Percentiles rank a stretch among this genome's conserved stretches.
Conservation (phyloP, 2,329 filamentous ascomycete genomes). For the Alternaria solani region DNA sequence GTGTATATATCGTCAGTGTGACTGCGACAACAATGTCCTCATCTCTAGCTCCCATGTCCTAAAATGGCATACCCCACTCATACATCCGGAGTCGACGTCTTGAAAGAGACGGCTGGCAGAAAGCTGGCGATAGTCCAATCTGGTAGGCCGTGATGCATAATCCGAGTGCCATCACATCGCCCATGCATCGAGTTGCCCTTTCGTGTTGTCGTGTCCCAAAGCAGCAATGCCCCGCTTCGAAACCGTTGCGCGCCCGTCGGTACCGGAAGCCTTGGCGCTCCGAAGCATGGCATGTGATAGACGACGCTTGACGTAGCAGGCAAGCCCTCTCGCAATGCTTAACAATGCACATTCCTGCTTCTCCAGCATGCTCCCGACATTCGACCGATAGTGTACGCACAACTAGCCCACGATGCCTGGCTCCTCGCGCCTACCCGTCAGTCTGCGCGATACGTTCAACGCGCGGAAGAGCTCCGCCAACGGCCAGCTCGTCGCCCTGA, state of each 20-base stretch:
- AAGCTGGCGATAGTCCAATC: background rate
- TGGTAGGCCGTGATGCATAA: background rate
- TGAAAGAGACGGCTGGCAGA: too few species aligned
- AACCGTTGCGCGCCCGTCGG: background rate
- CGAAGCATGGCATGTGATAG: conserved; percentile 5
- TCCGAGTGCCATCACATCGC: background rate
- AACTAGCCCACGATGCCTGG: conserved; percentile 53
- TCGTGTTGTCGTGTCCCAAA: background rate
- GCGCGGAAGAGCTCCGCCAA: conserved; percentile 66
- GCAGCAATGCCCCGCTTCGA: background rate
- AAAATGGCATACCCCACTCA: too few species aligned
- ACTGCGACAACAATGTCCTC: too few species aligned
- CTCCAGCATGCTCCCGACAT: background rate
- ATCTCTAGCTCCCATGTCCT: too few species aligned
- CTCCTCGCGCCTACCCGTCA: conserved; percentile 74
- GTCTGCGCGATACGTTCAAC: conserved; percentile 72
- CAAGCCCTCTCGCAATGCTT: conserved; percentile 10
- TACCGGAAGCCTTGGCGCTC: conserved; percentile 9
- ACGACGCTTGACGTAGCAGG: conserved; percentile 10
- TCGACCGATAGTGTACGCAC: background rate
- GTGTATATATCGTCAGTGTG: too few species aligned
- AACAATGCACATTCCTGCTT: too few species aligned
- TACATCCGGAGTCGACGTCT: too few species aligned
- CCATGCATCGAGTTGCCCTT: background rate
- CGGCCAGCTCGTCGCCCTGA: conserved; percentile 65